Conservation (phyloP, 306 rosid genomes). For the Mucuna pruriens region DNA sequence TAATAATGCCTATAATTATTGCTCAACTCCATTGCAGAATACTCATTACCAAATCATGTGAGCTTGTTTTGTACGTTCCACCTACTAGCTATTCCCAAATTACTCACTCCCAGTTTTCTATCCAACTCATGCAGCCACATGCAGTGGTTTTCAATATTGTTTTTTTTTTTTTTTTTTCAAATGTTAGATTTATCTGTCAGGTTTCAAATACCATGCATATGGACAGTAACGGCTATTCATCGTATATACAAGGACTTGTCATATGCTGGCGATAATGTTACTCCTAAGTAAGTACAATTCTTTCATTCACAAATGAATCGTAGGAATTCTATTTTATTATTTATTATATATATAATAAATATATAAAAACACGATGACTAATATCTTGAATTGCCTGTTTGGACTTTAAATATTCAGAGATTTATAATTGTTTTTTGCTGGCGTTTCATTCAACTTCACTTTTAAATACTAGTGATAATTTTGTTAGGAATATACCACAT, state of each 20-base stretch:
- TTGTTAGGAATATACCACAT: neutral
- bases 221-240: neutral
- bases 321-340: neutral
- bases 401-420: too few species aligned
- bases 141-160: neutral
- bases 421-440: too few species aligned
- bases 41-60: conserved; percentile 38
- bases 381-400: too few species aligned
- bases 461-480: neutral
- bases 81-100: conserved; percentile 25
- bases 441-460: neutral
- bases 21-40: neutral
- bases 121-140: conserved; percentile 26
- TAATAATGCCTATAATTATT: conserved; percentile 36
- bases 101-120: neutral
- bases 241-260: neutral
- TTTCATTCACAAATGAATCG: neutral
- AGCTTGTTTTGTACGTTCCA: conserved; percentile 28
- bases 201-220: neutral
- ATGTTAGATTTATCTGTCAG: conserved; percentile 1
- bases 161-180: neutral
- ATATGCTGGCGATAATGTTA: neutral
- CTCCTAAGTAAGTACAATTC: neutral
- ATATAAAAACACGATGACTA: too few species aligned
- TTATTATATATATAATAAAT: too few species aligned